Conservation (phyloP, 169 alveolate genomes). For the Plasmodium malariae region DNA sequence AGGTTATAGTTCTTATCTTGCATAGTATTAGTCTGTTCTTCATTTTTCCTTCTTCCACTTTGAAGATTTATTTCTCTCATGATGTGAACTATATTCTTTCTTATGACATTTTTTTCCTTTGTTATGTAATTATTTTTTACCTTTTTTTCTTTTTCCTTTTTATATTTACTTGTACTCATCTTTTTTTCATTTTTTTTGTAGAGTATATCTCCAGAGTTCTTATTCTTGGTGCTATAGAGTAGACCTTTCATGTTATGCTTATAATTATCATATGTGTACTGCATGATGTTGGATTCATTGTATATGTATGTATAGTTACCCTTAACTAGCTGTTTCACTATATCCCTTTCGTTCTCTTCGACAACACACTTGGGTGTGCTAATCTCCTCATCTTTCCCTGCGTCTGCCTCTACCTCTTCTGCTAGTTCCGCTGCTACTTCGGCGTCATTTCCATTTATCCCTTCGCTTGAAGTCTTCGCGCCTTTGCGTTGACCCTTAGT, state of each 20-base stretch:
- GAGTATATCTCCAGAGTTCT: neutral
- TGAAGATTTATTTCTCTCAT: slow-evolving; percentile 3
- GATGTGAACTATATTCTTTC: slow-evolving; percentile 8
- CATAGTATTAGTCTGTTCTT: neutral
- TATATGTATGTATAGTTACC: slow-evolving; percentile 13
- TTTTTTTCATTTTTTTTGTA: slow-evolving; percentile 12
- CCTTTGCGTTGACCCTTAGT: no score
- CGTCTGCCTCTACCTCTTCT: neutral
- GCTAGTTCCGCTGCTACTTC: neutral
- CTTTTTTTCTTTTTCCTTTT: neutral
- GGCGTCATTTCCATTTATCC: neutral
- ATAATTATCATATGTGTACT: slow-evolving; percentile 13
- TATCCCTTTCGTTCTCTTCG: slow-evolving; percentile 21
- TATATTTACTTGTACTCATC: neutral
- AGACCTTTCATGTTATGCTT: slow-evolving; percentile 20
- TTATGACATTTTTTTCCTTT: neutral
- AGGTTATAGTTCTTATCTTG: neutral
- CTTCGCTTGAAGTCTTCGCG: neutral
- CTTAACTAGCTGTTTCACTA: slow-evolving; percentile 22
- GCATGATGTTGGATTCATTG: neutral
- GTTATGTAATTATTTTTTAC: no score
- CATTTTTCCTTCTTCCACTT: neutral
- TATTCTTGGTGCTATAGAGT: neutral
- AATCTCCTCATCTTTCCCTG: neutral
- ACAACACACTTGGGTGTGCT: neutral